Base-by-base conservation (phyloP, 1,139 yeast genomes). In the Candida frijolesensis region DNA sequence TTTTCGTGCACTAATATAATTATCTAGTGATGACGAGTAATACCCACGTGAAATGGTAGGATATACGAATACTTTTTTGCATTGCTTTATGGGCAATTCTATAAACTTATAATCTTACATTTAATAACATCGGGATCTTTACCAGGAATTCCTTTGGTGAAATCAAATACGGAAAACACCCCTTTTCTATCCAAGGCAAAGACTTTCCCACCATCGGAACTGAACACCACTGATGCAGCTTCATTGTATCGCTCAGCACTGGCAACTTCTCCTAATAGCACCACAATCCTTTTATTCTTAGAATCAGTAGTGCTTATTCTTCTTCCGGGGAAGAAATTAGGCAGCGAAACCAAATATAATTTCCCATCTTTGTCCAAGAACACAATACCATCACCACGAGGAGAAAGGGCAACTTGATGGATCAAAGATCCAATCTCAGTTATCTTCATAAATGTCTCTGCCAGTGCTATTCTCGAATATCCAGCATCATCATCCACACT, bases 351-450 rank as follows among this genome's bases (percentile, higher is more conserved):
- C 46, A 91, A 75, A 58, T 80, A 89, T 0, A 90, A 84, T 3
- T 82, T 73, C 0, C 98, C 98, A 49, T 83, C 84, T 55, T 88
- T 82, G 63, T 87, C 94, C 34, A 90, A 68, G 57, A 88, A 86
- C 1, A 92, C 96, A 32, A 90, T 76, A 0, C 96, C 87, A 63
- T 90, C 96, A 16, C 94, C 92, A 19, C 96, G 74, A 1, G 97
- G 97, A 11, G 96, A 88, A 1, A 89, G 76, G 7, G 87, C 85
- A 48, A 87, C 80, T 46, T 78, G 74, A 65, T 91, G 96, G 50
- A 90, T 87, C 8, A 82, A 74, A 1, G 89, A 81, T 0, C 97
- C 97, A n/a, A 90, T 80, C 60, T 91, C 96, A 49, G 87, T 87
- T 10, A 91, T 70, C 54, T 85, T 79, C 57, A 71, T 57, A 4